These are phyloP conservation scores for Leishmania tarentolae DNA, from an alignment of 208 protist species.

Conservation along the genomic window DNA sequence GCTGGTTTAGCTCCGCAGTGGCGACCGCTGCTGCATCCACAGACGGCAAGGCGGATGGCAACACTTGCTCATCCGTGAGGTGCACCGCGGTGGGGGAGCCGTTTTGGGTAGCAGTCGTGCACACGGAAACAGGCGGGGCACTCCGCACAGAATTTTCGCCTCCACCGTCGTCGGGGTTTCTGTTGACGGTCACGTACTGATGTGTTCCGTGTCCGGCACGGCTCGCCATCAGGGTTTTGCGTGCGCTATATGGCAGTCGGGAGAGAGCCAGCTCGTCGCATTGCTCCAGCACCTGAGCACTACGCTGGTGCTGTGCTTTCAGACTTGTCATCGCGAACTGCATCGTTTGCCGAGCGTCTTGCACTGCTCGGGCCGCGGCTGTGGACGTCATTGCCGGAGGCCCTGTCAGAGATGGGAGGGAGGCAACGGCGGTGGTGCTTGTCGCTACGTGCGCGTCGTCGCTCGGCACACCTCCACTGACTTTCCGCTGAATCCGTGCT, in stretches of 20 bases:
- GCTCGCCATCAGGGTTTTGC: neutral
- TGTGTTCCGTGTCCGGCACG: neutral
- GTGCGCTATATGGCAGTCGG: slow-evolving; percentile 25
- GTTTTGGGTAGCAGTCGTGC: neutral
- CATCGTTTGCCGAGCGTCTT: slow-evolving; percentile 17
- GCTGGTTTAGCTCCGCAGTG: neutral
- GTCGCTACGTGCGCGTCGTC: slow-evolving; percentile 3
- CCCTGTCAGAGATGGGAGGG: slow-evolving; percentile 5
- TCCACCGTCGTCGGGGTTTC: neutral
- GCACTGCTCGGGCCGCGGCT: slow-evolving; percentile 9
- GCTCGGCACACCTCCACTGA: neutral
- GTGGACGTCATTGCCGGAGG: neutral
- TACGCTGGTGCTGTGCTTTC: slow-evolving; percentile 20
- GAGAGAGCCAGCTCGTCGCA: slow-evolving; percentile 18
- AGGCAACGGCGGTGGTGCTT: neutral
- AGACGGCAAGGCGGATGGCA: neutral
- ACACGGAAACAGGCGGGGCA: neutral
- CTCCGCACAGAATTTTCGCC: neutral
- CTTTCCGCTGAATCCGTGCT: too few species aligned
- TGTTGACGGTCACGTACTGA: neutral
- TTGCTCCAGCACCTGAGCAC: slow-evolving; percentile 14
- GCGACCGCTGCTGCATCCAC: neutral
- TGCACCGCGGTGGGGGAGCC: neutral
- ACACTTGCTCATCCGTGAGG: neutral
- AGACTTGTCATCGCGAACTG: slow-evolving; percentile 22